Base-by-base conservation (phyloP, 2,329 filamentous ascomycete species). In the Sarocladiaceae sp. region DNA sequence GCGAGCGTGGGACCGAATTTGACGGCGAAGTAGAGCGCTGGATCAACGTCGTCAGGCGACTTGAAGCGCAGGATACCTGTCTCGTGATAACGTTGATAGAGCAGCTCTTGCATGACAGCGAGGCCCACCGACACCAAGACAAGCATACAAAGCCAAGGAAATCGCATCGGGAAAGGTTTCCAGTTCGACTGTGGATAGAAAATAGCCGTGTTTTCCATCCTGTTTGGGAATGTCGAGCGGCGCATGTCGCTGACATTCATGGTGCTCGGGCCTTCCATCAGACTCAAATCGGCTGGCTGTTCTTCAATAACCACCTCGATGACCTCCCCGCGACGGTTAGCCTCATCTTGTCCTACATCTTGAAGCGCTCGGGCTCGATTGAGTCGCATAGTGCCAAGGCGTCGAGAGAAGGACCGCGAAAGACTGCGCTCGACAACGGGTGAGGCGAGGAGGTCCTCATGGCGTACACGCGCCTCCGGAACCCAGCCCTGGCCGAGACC, bases 131-230 rank as follows among this genome's bases (percentile, higher is more conserved):
- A 84, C 10, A 85, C 54, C 1, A 79, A 11, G 22, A 85, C 72
- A 17, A 87, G 68, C 31, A 71, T 62, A 1, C 68, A 60, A 2
- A 87, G 71, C 58, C 84, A 87, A 0, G 80, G 80, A 73, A 78
- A 80, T 26, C 79, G 72, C 81, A 87, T 86, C 0, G 78, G 77
- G 55, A 84, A 78, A 0, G 83, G 84, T 61, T 82, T 84, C 84
- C 83, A 87, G 63, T 87, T 79, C 2, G 82, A 79, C 53, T 81
- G 78, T 1, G 82, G 82, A 56, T 82, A 84, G 57, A 83, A 83
- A 1, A 82, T 66, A 52, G 80, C 70, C 0, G 72, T 72, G 50
- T 68, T 69, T n/a, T 31, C 35, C 22, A 17, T 50, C 42, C 52
- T 69, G 65, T 33, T 64, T 66, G n/a, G 58, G 39, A 72, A 68